Percentiles rank a stretch among this genome's conserved stretches.
These are phyloP conservation scores for Schizosaccharomyces octosporus DNA, from an alignment of 805 yeast genomes.

Conservation along the genomic window DNA sequence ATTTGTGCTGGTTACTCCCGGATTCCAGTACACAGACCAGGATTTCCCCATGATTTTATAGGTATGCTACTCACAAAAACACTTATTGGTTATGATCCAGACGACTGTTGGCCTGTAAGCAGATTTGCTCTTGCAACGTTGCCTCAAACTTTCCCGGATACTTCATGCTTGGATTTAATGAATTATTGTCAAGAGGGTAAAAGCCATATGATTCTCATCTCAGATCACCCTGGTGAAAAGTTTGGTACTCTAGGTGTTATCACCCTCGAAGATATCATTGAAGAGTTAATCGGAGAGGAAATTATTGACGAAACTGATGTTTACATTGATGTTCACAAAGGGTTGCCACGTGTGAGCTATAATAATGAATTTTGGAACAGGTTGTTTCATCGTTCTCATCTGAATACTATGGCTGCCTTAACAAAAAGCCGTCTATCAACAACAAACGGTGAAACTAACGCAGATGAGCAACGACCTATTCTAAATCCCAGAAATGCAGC, in stretches of 20 bases:
- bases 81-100: constrained; percentile 86
- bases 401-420: neutral
- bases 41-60: constrained; percentile 69
- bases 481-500: neutral
- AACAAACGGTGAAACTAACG: neutral
- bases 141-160: constrained; percentile 78
- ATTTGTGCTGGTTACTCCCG: constrained; percentile 86
- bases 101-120: constrained; percentile 77
- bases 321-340: constrained; percentile 68
- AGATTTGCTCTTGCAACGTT: constrained; percentile 85
- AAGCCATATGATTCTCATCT: constrained; percentile 87
- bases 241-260: constrained; percentile 73
- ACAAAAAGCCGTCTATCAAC: neutral
- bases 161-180: constrained; percentile 78
- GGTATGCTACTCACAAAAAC: constrained; percentile 90
- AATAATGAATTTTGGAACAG: constrained; percentile 10
- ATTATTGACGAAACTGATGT: constrained; percentile 92
- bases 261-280: constrained; percentile 92
- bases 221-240: constrained; percentile 54
- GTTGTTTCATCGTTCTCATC: neutral
- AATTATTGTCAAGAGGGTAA: constrained; percentile 96
- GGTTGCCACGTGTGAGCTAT: constrained; percentile 32
- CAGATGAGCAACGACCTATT: neutral
- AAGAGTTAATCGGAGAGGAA: constrained; percentile 91
- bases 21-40: constrained; percentile 78